Conservation (phyloP, 345 rosid genomes). For the Citrus unshiu region DNA sequence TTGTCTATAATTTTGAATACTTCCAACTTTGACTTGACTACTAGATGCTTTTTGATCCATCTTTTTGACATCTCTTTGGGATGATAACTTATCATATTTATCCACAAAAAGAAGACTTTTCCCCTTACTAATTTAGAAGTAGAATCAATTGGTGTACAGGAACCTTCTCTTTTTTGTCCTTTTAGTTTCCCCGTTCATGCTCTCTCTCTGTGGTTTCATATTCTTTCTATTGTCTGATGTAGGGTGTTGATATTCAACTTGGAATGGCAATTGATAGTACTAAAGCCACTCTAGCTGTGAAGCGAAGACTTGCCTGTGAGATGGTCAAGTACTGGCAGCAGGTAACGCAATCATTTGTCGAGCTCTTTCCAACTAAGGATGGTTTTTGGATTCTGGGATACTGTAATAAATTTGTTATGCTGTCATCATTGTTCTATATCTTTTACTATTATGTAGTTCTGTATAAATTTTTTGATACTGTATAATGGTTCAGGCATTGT, state of each 20-base stretch:
- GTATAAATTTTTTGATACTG: background rate
- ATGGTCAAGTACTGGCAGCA: conserved; percentile 99
- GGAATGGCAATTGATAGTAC: conserved; percentile 99
- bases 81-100: background rate
- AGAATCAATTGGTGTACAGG: background rate
- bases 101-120: background rate
- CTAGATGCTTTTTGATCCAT: background rate
- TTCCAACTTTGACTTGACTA: background rate
- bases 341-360: conserved; percentile 35
- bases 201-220: conserved; percentile 8
- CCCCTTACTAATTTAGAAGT: background rate
- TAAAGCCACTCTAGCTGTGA: conserved; percentile 98
- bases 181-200: background rate
- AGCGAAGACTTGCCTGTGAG: conserved; percentile 98
- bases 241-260: conserved; percentile 97
- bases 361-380: background rate
- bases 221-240: conserved; percentile 24
- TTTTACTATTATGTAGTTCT: background rate
- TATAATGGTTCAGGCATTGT: background rate
- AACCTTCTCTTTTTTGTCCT: conserved; percentile 2
- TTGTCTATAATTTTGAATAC: background rate
- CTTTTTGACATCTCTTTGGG: background rate
- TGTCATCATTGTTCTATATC: background rate
- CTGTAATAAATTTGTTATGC: background rate
- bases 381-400: conserved; percentile 1